Evolutionary conservation across 306 rosid species (phyloP).

Genomic region (Ziziphus jujuba): DNA sequence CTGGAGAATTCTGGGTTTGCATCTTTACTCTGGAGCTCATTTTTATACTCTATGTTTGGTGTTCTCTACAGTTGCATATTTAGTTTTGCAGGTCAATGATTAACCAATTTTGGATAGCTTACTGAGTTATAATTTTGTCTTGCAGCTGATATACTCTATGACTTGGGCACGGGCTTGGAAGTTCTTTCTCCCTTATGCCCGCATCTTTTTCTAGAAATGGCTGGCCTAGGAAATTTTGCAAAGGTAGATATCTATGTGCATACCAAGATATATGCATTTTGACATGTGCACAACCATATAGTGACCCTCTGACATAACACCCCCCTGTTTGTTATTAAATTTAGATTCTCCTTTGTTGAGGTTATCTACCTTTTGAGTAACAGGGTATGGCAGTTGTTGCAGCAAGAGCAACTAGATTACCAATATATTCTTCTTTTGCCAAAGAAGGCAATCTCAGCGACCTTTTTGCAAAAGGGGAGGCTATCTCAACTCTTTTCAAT

Average conservation of each 20-base stretch:
- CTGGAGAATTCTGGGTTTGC: slow-evolving; percentile 88
- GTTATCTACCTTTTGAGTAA: slow-evolving; percentile 21
- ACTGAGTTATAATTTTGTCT: slow-evolving; percentile 26
- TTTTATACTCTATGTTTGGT: neutral
- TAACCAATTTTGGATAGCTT: neutral
- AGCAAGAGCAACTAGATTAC: slow-evolving; percentile 96
- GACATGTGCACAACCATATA: neutral
- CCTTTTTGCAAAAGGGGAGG: slow-evolving; percentile 99
- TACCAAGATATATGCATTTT: neutral
- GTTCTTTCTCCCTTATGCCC: slow-evolving; percentile 97
- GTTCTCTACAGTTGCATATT: neutral
- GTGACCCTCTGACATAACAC: neutral
- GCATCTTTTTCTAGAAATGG: slow-evolving; percentile 89
- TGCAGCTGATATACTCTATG: slow-evolving; percentile 93
- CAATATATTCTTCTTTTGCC: slow-evolving; percentile 97
- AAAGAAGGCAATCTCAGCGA: slow-evolving; percentile 99
- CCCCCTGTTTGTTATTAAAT: too few species aligned
- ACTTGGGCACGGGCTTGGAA: slow-evolving; percentile 91
- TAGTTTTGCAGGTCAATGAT: neutral
- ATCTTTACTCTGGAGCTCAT: slow-evolving; percentile 11
- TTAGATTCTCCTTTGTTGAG: slow-evolving; percentile 11
- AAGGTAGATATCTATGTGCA: slow-evolving; percentile 47
- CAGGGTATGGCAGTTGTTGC: slow-evolving; percentile 99
- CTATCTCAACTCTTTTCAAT: slow-evolving; percentile 91
- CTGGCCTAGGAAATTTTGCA: slow-evolving; percentile 91